Evolutionary conservation across 129 eudicot genomes (phyloP).

Genomic region (Centrapalus pauciflorus): DNA sequence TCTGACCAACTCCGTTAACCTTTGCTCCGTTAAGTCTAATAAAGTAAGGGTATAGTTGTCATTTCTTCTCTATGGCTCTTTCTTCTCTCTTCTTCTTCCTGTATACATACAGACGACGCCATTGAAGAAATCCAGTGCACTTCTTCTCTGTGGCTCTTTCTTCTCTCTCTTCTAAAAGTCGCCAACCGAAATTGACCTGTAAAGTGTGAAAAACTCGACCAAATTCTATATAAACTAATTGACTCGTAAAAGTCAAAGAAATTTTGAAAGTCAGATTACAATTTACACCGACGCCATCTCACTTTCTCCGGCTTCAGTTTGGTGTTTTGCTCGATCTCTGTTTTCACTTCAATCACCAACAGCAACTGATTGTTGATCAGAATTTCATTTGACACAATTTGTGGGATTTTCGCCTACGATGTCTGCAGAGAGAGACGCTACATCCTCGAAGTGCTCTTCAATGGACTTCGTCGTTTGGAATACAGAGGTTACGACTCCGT

Average conservation of each 20-base stretch:
- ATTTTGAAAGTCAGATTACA: not conserved
- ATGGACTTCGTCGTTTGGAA: slow-evolving; percentile 88
- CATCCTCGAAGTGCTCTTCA: slow-evolving; percentile 69
- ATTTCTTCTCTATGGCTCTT: too few relatives aligned
- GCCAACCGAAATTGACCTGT: slow-evolving; percentile 24
- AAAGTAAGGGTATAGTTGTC: too few relatives aligned
- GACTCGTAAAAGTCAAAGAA: slow-evolving; percentile 5
- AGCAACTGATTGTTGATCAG: not conserved
- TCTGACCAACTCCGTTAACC: too few relatives aligned
- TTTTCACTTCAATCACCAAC: not conserved
- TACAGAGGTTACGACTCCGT: slow-evolving; percentile 96
- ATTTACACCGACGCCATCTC: slow-evolving; percentile 16
- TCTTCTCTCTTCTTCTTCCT: too few relatives aligned
- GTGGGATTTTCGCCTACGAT: slow-evolving; percentile 83
- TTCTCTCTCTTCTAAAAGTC: too few relatives aligned
- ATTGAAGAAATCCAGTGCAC: too few relatives aligned
- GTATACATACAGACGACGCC: too few relatives aligned
- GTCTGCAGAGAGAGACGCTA: slow-evolving; percentile 72
- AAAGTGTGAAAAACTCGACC: not conserved
- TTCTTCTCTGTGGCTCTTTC: too few relatives aligned
- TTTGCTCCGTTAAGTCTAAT: too few relatives aligned
- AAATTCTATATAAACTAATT: not conserved
- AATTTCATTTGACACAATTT: slow-evolving; percentile 33
- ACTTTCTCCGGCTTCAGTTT: not conserved
- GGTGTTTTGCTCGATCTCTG: slow-evolving; percentile 17